A percentile compares a stretch with the other conserved stretches of the same genome.
These are phyloP conservation scores for Syncephalastrum contaminatum DNA, from an alignment of 371 early-diverging fungal genomes.

Conservation along the genomic window DNA sequence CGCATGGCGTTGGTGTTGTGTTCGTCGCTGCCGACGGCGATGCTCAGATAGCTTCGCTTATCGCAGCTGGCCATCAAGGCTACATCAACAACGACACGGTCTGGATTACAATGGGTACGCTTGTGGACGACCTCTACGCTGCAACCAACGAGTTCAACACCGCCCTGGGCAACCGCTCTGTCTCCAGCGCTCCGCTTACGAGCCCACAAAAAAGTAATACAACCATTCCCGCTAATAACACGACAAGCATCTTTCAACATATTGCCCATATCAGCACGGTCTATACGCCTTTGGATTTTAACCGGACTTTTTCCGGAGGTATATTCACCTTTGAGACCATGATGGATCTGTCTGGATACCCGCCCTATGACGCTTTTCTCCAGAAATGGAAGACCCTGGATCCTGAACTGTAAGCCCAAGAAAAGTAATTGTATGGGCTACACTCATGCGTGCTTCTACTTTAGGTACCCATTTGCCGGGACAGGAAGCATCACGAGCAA, in stretches of 20 bases:
- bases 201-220: conserved; percentile 8
- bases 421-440: neutral
- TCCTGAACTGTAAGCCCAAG: conserved; percentile 35
- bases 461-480: conserved; percentile 38
- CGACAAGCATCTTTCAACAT: conserved; percentile 7
- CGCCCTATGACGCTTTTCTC: conserved; percentile 48
- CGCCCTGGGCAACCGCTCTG: conserved; percentile 13
- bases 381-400: conserved; percentile 45
- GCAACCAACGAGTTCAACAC: conserved; percentile 29
- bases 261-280: conserved; percentile 23
- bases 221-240: conserved; percentile 1
- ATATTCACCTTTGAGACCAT: conserved; percentile 33
- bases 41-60: conserved; percentile 38
- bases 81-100: conserved; percentile 41
- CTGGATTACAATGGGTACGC: conserved; percentile 35
- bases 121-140: conserved; percentile 13
- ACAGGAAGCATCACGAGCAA: conserved; percentile 29
- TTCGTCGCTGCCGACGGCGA: conserved; percentile 49
- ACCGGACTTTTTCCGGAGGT: conserved; percentile 45
- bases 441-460: neutral
- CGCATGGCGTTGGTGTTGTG: conserved; percentile 46
- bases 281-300: conserved; percentile 26
- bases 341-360: conserved; percentile 38
- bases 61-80: conserved; percentile 37
- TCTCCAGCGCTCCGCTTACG: neutral